Evolutionary conservation across 2,329 filamentous ascomycete species (phyloP), one percentile per base, ranked within the genome.

Genomic region (Pseudogymnoascus sp.): DNA sequence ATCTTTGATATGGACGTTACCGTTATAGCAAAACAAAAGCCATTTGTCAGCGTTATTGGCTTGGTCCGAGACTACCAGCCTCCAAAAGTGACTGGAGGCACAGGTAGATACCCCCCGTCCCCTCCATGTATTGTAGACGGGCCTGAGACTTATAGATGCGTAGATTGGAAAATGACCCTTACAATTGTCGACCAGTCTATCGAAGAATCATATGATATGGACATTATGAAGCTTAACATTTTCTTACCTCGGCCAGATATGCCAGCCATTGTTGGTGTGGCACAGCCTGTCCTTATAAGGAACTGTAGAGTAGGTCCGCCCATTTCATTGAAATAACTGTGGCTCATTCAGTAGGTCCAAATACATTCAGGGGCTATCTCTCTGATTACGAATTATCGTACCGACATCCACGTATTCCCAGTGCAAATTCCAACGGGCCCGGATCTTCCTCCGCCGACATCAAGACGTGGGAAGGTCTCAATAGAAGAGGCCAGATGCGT

Each of bases 271-370:
- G 31, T 59, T n/a, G 72, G 76, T 1, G 73, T 77, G 2, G 82
- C 83, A 4, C 90, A 93, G 74, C 77, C 90, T n/a, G 76, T 91
- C 4, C 72, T 91, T 4, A 68, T 92, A 13, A 80, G 82, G 46
- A 73, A 73, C n/a, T 78, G 80, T 56, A 87, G 82, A 73, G 85
- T 87, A 66, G 64, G 72, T 70, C 42, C 61, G 50, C 67, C 31
- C 31, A 53, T 23, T 56, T 31, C n/a, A 6, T 31, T 60, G 33
- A 42, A 64, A 72, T 70, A 38, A 21, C 15, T 29, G 19, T 38
- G 21, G 60, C 64, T 68, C 10, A 38, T 59, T 29, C 7, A 40
- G 29, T 62, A 82, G 80, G 70, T 79, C 35, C 82, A 84, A 71
- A 69, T 62, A 70, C 66, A 6, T 65, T 69, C 5, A 59, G 70